Evolutionary conservation across 108 stramenopile species (phyloP).

Genomic region (Skeletonema grethae): DNA sequence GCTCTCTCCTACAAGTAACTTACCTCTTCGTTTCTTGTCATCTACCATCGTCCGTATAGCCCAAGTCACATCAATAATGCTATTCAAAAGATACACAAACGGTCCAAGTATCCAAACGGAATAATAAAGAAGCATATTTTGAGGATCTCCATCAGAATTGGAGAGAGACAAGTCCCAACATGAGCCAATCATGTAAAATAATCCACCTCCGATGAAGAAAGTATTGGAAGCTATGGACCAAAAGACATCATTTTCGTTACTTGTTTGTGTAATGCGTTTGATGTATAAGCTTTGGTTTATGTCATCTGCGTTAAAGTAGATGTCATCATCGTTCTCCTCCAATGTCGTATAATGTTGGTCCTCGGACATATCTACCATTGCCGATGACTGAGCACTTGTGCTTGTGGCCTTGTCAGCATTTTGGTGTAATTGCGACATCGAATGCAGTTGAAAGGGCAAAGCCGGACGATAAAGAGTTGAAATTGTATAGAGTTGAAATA

Average conservation of each 20-base stretch:
- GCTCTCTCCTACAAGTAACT: constrained; percentile 7
- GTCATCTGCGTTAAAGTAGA: background rate
- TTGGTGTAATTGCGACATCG: background rate
- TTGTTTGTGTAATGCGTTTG: background rate
- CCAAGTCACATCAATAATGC: constrained; percentile 38
- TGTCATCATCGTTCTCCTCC: background rate
- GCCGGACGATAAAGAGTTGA: background rate
- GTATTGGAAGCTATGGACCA: constrained; percentile 38
- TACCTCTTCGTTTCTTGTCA: constrained; percentile 6
- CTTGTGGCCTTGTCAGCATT: background rate
- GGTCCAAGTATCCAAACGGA: constrained; percentile 38
- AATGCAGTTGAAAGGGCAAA: background rate
- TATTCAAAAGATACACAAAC: constrained; percentile 34
- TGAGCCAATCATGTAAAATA: constrained; percentile 32
- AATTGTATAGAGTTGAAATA: background rate
- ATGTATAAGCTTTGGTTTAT: background rate
- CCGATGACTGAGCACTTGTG: background rate
- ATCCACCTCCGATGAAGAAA: constrained; percentile 35
- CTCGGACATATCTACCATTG: background rate
- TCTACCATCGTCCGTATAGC: constrained; percentile 17
- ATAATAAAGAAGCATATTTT: constrained; percentile 23
- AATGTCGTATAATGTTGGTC: background rate
- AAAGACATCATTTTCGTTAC: constrained; percentile 12
- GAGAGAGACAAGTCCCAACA: constrained; percentile 31
- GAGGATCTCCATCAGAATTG: background rate